Percentiles rank a stretch among this genome's conserved stretches.
phyloP scores from a whole-genome alignment of 1,139 yeast species.

The Hyphopichia pseudoburtonii region DNA sequence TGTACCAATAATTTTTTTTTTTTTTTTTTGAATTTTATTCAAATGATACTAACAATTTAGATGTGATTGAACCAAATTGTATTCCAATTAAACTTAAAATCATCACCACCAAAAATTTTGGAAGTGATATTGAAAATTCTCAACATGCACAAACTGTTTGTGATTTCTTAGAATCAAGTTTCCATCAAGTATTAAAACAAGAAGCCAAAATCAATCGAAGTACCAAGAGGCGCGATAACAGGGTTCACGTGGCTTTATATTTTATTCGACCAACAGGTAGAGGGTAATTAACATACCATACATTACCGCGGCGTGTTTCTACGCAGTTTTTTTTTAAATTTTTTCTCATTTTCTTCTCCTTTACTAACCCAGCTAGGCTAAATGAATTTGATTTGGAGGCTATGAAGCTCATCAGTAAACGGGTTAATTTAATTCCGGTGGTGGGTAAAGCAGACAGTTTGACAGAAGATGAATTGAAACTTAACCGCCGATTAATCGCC shows the following conservation, averaged over 20 bases:
- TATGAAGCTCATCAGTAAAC: conserved; percentile 49
- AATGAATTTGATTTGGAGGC: conserved; percentile 43
- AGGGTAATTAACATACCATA: conserved; percentile 35
- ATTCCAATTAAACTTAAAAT: conserved; percentile 27
- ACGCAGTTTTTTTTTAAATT: background rate
- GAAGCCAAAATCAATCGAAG: conserved; percentile 61
- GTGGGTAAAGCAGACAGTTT: conserved; percentile 59
- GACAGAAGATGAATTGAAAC: conserved; percentile 44
- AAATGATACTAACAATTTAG: conserved; percentile 7
- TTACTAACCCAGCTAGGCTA: conserved; percentile 22
- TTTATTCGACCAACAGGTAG: conserved; percentile 59
- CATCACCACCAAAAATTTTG: conserved; percentile 27
- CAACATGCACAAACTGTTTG: conserved; percentile 29
- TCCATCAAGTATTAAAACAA: conserved; percentile 54
- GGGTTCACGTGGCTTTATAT: conserved; percentile 65
- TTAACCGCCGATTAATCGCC: conserved; percentile 44
- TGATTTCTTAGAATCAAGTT: conserved; percentile 54
- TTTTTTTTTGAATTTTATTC: background rate
- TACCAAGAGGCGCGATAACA: conserved; percentile 51
- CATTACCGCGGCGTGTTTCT: too few relatives aligned
- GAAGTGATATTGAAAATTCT: conserved; percentile 36
- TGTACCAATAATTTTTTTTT: background rate
- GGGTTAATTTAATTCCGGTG: conserved; percentile 59
- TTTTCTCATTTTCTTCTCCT: background rate
- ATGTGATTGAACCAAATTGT: conserved; percentile 14